Base-by-base conservation (phyloP, 257 asterid species). In the Verbena officinalis region DNA sequence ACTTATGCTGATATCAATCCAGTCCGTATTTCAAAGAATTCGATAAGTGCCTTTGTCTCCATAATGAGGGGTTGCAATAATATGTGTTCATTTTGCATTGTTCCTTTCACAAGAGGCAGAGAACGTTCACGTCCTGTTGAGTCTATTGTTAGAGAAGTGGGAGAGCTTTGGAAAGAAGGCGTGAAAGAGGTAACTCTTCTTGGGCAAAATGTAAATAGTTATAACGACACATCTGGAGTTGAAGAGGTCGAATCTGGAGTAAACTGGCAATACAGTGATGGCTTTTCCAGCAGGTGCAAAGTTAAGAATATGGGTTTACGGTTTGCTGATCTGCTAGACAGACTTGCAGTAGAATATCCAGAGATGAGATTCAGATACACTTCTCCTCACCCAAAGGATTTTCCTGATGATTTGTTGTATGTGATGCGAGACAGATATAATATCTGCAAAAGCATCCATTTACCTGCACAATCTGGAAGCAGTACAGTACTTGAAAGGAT, bases 31-130 rank as follows among this genome's bases (percentile, higher is more conserved):
- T 76, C 99, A 15, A 93, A 93, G 80, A 88, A 86, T 78, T 86
- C 96, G 0, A 86, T 93, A 52, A 79, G 89, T 71, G 99, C 99
- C 13, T 93, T 93, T 73, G 99, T 93, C 73, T 93, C 99, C 17
- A 75, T 93, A 44, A 93, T 93, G 99, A 86, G 99, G 84, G 99
- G 99, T 36, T 93, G 99, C 86, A 93, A 93, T 64, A 93, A 93
- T 56, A 90, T 90, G 99, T 93, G 99, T 78, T 87, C 99, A 12
- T 93, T 93, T 73, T 93, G 99, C 84, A 93, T 93, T 55, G 99
- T 93, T 59, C 99, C 99, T 70, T 93, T 93, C 84, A 93, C 99
- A 23, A 84, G 99, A 76, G 99, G 97, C 67, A 81, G 96, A 59
- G 99, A 93, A 72, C 72, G 99, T 46, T 93, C 99, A 5, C 92